Evolutionary conservation across 176 grass and related monocot species (phyloP).

Genomic region (Rhipidocladum racemiflorum): DNA sequence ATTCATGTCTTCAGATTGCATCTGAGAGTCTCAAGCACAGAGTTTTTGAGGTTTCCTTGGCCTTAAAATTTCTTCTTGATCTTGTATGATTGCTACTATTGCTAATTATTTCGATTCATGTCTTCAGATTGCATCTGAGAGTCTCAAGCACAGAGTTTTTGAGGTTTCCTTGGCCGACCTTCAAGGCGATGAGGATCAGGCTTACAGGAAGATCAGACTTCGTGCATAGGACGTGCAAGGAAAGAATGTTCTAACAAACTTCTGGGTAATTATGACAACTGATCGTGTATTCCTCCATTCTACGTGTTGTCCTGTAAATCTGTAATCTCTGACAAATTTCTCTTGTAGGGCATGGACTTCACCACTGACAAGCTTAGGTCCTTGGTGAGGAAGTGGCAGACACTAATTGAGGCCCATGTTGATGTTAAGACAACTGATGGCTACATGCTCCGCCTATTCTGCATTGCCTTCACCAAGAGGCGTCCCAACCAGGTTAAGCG

Average conservation of each 20-base stretch:
- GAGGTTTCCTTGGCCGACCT: slow-evolving; percentile 73
- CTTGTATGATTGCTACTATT: not conserved
- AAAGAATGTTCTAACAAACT: slow-evolving; percentile 76
- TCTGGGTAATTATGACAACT: slow-evolving; percentile 46
- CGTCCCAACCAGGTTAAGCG: slow-evolving; percentile 72
- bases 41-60: no score
- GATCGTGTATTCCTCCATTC: not conserved
- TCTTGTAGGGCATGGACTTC: slow-evolving; percentile 58
- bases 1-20: no score
- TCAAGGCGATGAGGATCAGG: slow-evolving; percentile 72
- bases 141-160: slow-evolving; percentile 81
- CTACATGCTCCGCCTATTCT: slow-evolving; percentile 70
- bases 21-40: no score
- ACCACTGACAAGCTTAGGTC: slow-evolving; percentile 71
- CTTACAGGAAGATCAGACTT: slow-evolving; percentile 74
- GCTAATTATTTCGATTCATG: not conserved
- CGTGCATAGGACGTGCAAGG: slow-evolving; percentile 76
- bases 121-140: slow-evolving; percentile 70
- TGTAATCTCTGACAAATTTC: not conserved
- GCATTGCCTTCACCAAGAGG: slow-evolving; percentile 77
- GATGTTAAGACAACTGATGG: slow-evolving; percentile 74
- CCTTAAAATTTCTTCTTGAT: no score
- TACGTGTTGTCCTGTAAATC: not conserved
- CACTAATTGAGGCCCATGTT: slow-evolving; percentile 70
- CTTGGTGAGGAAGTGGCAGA: slow-evolving; percentile 77